Evolutionary conservation across 441 rosid species (phyloP).

Genomic region (Pelargonium myrrhifolium): DNA sequence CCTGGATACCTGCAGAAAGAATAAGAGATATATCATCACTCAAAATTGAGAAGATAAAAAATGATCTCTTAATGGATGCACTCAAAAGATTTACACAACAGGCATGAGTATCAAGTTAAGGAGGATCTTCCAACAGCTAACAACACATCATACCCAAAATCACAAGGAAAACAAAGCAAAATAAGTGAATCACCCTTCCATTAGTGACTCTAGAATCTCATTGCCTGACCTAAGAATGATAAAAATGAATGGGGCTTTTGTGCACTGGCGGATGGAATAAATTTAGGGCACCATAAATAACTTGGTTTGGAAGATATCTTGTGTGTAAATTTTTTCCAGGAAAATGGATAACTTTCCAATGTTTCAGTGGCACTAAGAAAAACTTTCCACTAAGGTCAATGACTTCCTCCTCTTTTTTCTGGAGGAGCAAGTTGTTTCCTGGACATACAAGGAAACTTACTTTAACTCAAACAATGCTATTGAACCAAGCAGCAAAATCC

Average conservation of each 20-base stretch:
- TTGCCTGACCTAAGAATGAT: neutral
- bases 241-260: neutral
- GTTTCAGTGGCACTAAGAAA: neutral
- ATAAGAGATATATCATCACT: neutral
- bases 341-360: neutral
- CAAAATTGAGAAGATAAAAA: neutral
- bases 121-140: neutral
- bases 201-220: neutral
- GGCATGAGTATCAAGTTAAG: neutral
- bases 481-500: neutral
- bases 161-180: neutral
- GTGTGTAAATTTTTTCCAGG: neutral
- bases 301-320: neutral
- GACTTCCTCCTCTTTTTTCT: neutral
- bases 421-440: neutral
- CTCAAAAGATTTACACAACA: neutral
- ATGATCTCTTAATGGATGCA: neutral
- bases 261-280: neutral
- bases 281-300: neutral
- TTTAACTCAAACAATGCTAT: neutral
- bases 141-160: neutral
- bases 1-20: slow-evolving; percentile 70
- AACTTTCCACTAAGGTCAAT: neutral
- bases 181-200: neutral
- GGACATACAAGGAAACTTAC: neutral